Evolutionary conservation across 441 rosid genomes (phyloP).

Genomic region (Pelargonium cotyledonis): DNA sequence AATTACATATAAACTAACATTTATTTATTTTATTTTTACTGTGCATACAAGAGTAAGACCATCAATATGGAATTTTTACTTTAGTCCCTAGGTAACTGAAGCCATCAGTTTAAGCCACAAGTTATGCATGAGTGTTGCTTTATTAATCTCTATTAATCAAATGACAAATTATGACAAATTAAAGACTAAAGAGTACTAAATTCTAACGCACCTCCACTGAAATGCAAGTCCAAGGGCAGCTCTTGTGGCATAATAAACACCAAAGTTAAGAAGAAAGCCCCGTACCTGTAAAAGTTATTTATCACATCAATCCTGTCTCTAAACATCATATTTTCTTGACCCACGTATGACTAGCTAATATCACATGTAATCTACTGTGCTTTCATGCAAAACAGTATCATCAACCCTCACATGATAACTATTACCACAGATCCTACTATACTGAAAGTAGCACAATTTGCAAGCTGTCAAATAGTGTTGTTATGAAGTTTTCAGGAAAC

Average conservation of each 20-base stretch:
- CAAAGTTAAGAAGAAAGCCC: slow-evolving; percentile 92
- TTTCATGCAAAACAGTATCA: neutral
- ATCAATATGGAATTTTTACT: neutral
- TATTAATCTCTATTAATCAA: neutral
- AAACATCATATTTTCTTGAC: neutral
- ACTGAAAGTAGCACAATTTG: neutral
- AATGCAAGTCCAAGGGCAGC: slow-evolving; percentile 90
- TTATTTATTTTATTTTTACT: neutral
- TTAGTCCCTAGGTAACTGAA: neutral
- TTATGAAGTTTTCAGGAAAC: neutral
- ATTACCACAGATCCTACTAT: neutral
- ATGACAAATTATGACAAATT: neutral
- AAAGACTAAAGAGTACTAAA: neutral
- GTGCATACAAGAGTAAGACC: neutral
- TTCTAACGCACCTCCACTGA: slow-evolving; percentile 69
- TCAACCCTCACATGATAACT: neutral
- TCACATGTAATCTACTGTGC: neutral
- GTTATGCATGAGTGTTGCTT: neutral
- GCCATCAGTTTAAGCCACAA: neutral
- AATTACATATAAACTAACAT: too few relatives aligned
- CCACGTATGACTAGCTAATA: neutral
- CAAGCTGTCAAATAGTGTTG: neutral
- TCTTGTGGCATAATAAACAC: slow-evolving; percentile 87
- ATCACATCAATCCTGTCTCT: neutral
- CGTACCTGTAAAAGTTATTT: slow-evolving; percentile 50